phyloP scores from a whole-genome alignment of 2,329 filamentous ascomycete species.

The Fusarium pseudograminearum region DNA sequence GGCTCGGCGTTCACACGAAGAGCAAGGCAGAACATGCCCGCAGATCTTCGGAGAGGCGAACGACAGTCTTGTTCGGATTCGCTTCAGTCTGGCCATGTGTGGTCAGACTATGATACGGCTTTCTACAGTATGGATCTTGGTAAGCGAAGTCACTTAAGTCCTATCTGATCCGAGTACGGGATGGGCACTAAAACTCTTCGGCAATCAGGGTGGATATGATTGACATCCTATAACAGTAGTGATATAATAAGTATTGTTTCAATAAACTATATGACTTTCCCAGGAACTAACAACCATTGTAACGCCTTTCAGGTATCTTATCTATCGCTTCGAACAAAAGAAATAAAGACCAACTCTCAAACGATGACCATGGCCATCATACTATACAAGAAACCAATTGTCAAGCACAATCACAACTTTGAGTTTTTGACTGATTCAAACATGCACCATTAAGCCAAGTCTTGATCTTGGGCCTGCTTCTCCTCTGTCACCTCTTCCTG shows the following conservation, averaged over 20 bases:
- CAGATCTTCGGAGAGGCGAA: background rate
- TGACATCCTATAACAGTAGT: slow-evolving; percentile 1
- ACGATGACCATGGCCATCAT: background rate
- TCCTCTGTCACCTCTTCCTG: slow-evolving; percentile 9
- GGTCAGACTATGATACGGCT: background rate
- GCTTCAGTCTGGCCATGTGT: background rate
- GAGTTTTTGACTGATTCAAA: background rate
- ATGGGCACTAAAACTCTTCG: slow-evolving; percentile 1
- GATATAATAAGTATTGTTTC: slow-evolving; percentile 4
- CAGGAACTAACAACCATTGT: background rate
- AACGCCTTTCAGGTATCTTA: slow-evolving; percentile 15
- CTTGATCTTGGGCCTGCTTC: slow-evolving; percentile 13
- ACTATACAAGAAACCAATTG: background rate
- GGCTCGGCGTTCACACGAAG: slow-evolving; percentile 6
- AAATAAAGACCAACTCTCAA: background rate
- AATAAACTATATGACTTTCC: background rate
- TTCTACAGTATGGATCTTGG: background rate
- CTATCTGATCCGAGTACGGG: background rate
- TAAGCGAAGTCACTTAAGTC: background rate
- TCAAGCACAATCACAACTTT: background rate
- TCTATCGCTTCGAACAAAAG: background rate
- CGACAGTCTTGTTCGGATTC: background rate
- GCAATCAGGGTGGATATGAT: background rate
- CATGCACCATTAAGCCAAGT: background rate
- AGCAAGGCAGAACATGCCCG: slow-evolving; percentile 2